phyloP scores from a whole-genome alignment of 441 rosid genomes.

The Bruguiera hainesii region DNA sequence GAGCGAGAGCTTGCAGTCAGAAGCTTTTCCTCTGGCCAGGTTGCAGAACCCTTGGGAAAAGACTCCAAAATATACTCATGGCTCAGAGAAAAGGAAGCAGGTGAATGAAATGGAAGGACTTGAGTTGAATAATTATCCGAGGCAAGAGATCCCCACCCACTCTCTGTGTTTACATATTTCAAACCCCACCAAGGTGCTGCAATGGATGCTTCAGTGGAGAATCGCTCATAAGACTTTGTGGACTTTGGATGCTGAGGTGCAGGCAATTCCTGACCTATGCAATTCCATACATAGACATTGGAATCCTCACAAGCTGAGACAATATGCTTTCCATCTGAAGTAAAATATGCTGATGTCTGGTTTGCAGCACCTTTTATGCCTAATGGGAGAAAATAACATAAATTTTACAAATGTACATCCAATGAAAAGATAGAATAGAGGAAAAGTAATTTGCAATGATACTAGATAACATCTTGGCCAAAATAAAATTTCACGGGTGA shows the following conservation, averaged over 20 bases:
- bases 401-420: background rate
- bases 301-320: slow-evolving; percentile 86
- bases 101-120: slow-evolving; percentile 31
- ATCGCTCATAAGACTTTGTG: slow-evolving; percentile 68
- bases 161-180: slow-evolving; percentile 25
- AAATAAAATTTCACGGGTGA: background rate
- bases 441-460: background rate
- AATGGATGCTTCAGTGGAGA: slow-evolving; percentile 68
- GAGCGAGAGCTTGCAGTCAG: slow-evolving; percentile 41
- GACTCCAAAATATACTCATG: slow-evolving; percentile 60
- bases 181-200: slow-evolving; percentile 88
- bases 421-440: background rate
- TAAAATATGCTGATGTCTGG: slow-evolving; percentile 66
- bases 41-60: slow-evolving; percentile 80
- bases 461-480: background rate
- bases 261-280: slow-evolving; percentile 31
- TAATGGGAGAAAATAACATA: slow-evolving; percentile 17
- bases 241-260: slow-evolving; percentile 35
- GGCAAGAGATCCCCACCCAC: slow-evolving; percentile 28
- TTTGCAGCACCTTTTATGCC: slow-evolving; percentile 56
- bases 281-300: slow-evolving; percentile 76
- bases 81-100: slow-evolving; percentile 47
- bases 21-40: slow-evolving; percentile 98
- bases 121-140: slow-evolving; percentile 26
- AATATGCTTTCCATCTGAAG: slow-evolving; percentile 83